Evolutionary conservation across 2,329 filamentous ascomycete genomes (phyloP).

Genomic region (Penicillium fuscoglaucum): DNA sequence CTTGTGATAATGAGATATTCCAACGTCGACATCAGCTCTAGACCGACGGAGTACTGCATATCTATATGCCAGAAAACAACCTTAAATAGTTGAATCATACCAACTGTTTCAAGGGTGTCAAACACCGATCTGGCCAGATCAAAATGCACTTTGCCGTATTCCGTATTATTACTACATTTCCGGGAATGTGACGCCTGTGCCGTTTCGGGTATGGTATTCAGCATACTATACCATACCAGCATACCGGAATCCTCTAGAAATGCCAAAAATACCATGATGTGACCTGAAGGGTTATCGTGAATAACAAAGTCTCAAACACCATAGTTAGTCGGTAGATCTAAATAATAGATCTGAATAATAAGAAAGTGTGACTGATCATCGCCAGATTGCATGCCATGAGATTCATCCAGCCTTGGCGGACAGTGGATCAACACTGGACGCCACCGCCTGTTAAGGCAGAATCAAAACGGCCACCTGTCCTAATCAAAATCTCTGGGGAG

Average conservation of each 20-base stretch:
- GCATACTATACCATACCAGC: slow-evolving; percentile 19
- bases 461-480: slow-evolving; percentile 27
- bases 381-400: slow-evolving; percentile 19
- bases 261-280: slow-evolving; percentile 12
- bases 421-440: slow-evolving; percentile 17
- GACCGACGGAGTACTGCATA: background rate
- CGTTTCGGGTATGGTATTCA: slow-evolving; percentile 24
- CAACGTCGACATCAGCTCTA: slow-evolving; percentile 7
- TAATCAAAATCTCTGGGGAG: slow-evolving; percentile 12
- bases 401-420: slow-evolving; percentile 25
- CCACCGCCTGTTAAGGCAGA: slow-evolving; percentile 16
- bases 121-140: background rate
- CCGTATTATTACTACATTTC: slow-evolving; percentile 8
- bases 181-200: slow-evolving; percentile 19
- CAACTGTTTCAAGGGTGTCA: background rate
- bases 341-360: background rate
- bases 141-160: background rate
- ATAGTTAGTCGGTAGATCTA: background rate
- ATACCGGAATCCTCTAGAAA: slow-evolving; percentile 11
- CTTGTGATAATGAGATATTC: background rate
- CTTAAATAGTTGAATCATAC: slow-evolving; percentile 1
- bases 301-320: background rate
- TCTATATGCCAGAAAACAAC: slow-evolving; percentile 8
- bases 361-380: slow-evolving; percentile 14
- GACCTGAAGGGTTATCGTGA: background rate